Conservation (phyloP, 2,329 filamentous ascomycete genomes). For the Exophiala mesophila region DNA sequence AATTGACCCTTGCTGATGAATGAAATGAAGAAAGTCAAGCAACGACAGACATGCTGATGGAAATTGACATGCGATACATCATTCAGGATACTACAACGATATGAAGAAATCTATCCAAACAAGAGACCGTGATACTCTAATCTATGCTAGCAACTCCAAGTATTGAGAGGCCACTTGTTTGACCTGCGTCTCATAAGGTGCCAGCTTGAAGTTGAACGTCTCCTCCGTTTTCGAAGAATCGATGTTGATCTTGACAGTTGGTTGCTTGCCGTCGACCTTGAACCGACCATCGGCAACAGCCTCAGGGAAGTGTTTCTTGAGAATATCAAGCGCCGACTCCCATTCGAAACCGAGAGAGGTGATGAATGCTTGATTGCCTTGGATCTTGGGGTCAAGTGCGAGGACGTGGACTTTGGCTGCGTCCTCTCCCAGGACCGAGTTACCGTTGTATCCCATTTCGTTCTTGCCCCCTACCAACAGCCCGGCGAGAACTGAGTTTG, state of each 20-base stretch:
- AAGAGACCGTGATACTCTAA: too few species aligned
- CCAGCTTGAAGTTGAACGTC: constrained; percentile 40
- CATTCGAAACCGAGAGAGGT: constrained; percentile 25
- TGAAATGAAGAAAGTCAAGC: too few species aligned
- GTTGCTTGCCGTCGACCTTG: constrained; percentile 51
- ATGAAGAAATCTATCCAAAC: too few species aligned
- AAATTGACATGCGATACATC: too few species aligned
- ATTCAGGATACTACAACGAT: too few species aligned
- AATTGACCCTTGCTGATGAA: too few species aligned
- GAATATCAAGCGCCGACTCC: constrained; percentile 39
- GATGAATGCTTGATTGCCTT: constrained; percentile 17
- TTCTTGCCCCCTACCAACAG: constrained; percentile 12
- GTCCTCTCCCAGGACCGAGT: constrained; percentile 30
- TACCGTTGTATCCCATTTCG: constrained; percentile 8
- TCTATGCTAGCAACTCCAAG: neutral
- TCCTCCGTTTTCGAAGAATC: constrained; percentile 37
- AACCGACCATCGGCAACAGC: constrained; percentile 35
- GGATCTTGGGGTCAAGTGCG: constrained; percentile 23
- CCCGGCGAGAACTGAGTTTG: constrained; percentile 19
- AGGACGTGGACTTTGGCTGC: constrained; percentile 30
- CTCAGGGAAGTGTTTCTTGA: constrained; percentile 40
- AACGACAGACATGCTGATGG: too few species aligned
- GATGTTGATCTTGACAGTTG: constrained; percentile 49
- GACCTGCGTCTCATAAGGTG: constrained; percentile 30
- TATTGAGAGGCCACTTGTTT: neutral